Percentiles rank a stretch among this genome's conserved stretches.
These are phyloP conservation scores for Beauveria bassiana DNA, from an alignment of 2,329 filamentous ascomycete species.

Conservation along the genomic window DNA sequence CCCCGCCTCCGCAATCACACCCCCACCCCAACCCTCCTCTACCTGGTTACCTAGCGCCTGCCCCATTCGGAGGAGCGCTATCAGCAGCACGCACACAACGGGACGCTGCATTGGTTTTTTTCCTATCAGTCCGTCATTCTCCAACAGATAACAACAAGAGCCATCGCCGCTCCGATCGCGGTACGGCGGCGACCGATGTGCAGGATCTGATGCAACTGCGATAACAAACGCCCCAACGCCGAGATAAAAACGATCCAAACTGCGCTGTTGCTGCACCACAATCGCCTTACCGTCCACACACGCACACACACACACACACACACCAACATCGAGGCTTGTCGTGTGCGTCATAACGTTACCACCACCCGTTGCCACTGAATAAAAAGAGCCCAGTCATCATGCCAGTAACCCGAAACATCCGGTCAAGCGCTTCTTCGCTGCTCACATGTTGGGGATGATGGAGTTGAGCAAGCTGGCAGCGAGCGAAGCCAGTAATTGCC, in stretches of 20 bases:
- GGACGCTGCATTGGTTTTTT: neutral
- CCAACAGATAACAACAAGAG: neutral
- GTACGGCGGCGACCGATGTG: neutral
- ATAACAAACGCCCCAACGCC: neutral
- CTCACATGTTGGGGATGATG: neutral
- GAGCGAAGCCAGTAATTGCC: neutral
- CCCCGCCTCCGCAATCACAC: conserved; percentile 3
- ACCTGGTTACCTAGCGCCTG: neutral
- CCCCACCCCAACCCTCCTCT: neutral
- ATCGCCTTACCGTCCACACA: neutral
- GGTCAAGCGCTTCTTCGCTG: neutral
- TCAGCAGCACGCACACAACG: neutral
- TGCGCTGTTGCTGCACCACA: too few relatives aligned
- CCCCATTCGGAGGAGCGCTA: conserved; percentile 3
- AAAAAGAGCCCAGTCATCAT: neutral
- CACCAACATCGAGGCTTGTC: neutral
- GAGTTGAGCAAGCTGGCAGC: too few relatives aligned
- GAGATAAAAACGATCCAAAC: too few relatives aligned
- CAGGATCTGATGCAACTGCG: neutral
- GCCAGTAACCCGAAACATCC: neutral
- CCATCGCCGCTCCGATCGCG: neutral
- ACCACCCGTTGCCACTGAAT: neutral
- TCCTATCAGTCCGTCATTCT: neutral
- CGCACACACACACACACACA: neutral
- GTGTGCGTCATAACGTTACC: conserved; percentile 5